A percentile compares a stretch with the other conserved stretches of the same genome.
phyloP scores from a whole-genome alignment of 2,329 filamentous ascomycete species.

The Epichloe uncinata region DNA sequence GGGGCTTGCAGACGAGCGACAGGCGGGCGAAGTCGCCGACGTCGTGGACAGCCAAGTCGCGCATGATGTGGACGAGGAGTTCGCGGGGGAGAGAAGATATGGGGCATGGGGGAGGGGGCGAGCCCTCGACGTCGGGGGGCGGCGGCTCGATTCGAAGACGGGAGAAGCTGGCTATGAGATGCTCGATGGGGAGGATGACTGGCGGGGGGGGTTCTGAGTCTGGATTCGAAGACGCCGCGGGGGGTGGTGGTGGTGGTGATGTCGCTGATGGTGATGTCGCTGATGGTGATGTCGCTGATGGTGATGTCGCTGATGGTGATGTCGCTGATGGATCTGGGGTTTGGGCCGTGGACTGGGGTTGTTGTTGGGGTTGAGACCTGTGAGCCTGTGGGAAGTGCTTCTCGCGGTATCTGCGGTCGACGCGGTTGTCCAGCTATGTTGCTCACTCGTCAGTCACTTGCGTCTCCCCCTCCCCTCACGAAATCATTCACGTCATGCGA shows the following conservation, averaged over 20 bases:
- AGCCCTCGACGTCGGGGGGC: constrained; percentile 59
- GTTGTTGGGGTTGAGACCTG: constrained; percentile 26
- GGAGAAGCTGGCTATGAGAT: constrained; percentile 68
- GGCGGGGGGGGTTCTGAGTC: too few relatives aligned
- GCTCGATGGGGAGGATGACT: constrained; percentile 40
- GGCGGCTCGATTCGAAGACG: constrained; percentile 52
- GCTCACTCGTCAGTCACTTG: too few relatives aligned
- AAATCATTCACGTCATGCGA: background rate
- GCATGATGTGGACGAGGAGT: constrained; percentile 67
- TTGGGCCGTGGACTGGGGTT: constrained; percentile 28
- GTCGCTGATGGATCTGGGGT: constrained; percentile 9
- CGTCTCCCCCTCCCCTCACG: too few relatives aligned
- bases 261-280: too few relatives aligned
- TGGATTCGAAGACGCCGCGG: too few relatives aligned
- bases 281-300: too few relatives aligned
- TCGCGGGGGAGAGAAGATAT: constrained; percentile 76
- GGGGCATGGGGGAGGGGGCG: constrained; percentile 60
- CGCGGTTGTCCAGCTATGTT: constrained; percentile 60
- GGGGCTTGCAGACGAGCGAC: constrained; percentile 69
- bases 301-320: too few relatives aligned
- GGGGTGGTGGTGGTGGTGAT: too few relatives aligned
- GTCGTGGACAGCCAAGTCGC: constrained; percentile 58
- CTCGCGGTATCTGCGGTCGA: constrained; percentile 77
- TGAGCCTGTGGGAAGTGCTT: constrained; percentile 61
- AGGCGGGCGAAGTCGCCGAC: constrained; percentile 64